Percentiles rank a stretch among this genome's conserved stretches.
Conservation (phyloP, 306 rosid species). For the Arachis hypogaea region DNA sequence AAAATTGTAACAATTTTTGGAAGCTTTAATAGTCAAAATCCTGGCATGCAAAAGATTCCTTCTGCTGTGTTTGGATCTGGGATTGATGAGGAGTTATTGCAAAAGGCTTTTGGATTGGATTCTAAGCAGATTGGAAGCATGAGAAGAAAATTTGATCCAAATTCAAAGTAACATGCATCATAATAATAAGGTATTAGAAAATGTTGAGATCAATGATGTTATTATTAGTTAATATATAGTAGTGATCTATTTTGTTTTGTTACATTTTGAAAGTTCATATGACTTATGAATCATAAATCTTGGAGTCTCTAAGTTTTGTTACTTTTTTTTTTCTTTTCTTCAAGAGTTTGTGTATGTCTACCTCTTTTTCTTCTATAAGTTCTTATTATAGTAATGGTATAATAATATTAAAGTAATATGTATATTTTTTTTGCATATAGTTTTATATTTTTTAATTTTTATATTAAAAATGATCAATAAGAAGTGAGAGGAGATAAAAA, state of each 20-base stretch:
- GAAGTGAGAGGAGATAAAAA: no score
- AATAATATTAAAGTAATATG: no score
- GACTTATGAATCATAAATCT: constrained; percentile 21
- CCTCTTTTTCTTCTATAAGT: not conserved
- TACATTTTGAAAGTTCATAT: not conserved
- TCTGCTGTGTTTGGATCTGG: constrained; percentile 86
- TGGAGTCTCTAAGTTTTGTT: constrained; percentile 31
- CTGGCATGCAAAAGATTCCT: constrained; percentile 75
- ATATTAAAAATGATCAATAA: no score
- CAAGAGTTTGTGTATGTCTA: not conserved
- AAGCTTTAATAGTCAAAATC: constrained; percentile 88
- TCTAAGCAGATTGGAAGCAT: constrained; percentile 71
- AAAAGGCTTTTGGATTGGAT: constrained; percentile 85
- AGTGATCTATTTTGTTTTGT: not conserved
- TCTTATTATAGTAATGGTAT: constrained; percentile 12
- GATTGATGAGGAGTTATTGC: constrained; percentile 68
- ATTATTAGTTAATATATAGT: no score
- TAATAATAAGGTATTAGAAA: not conserved
- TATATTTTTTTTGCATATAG: no score
- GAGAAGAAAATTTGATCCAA: constrained; percentile 75
- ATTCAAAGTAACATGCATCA: constrained; percentile 40
- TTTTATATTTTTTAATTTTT: no score
- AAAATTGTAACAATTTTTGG: constrained; percentile 70
- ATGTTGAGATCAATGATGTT: no score
- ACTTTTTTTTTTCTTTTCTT: constrained; percentile 23